Percentiles rank a stretch among this genome's conserved stretches.
These are phyloP conservation scores for Eremothecium cymbalariae DNA, from an alignment of 1,139 yeast species.

Conservation along the genomic window DNA sequence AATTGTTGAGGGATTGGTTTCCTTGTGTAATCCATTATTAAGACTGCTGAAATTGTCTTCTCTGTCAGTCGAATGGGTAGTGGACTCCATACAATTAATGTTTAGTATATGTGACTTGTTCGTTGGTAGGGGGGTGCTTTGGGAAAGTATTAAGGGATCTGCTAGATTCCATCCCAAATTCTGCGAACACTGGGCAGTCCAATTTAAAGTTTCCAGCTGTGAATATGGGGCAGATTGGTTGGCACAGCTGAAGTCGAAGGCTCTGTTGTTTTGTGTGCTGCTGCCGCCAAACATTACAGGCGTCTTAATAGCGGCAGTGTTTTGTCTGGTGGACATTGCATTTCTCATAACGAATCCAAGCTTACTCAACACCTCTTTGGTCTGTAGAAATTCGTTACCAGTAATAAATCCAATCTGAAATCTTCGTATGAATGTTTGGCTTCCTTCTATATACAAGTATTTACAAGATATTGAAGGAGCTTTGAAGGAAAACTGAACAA, in stretches of 20 bases:
- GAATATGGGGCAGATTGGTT: neutral
- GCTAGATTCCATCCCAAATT: neutral
- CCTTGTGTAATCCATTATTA: neutral
- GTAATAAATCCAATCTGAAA: slow-evolving; percentile 21
- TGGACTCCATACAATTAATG: neutral
- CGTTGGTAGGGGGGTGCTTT: slow-evolving; percentile 4
- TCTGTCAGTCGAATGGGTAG: neutral
- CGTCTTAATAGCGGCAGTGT: neutral
- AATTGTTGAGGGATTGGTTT: neutral
- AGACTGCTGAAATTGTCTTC: neutral
- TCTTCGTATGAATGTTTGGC: slow-evolving; percentile 13
- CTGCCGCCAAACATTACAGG: slow-evolving; percentile 2
- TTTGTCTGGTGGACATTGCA: slow-evolving; percentile 7
- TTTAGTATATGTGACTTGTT: neutral
- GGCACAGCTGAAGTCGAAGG: slow-evolving; percentile 1
- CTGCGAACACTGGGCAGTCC: slow-evolving; percentile 1
- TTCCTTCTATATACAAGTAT: slow-evolving; percentile 13
- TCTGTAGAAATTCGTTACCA: slow-evolving; percentile 14
- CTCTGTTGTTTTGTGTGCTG: neutral
- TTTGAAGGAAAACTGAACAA: slow-evolving; percentile 20
- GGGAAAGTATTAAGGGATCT: slow-evolving; percentile 4
- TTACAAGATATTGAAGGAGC: slow-evolving; percentile 26
- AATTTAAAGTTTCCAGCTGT: neutral
- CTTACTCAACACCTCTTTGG: slow-evolving; percentile 10
- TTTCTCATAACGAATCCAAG: slow-evolving; percentile 15